Base-by-base conservation (phyloP, 148 eudicot genomes). In the Vaccinium myrtillus region DNA sequence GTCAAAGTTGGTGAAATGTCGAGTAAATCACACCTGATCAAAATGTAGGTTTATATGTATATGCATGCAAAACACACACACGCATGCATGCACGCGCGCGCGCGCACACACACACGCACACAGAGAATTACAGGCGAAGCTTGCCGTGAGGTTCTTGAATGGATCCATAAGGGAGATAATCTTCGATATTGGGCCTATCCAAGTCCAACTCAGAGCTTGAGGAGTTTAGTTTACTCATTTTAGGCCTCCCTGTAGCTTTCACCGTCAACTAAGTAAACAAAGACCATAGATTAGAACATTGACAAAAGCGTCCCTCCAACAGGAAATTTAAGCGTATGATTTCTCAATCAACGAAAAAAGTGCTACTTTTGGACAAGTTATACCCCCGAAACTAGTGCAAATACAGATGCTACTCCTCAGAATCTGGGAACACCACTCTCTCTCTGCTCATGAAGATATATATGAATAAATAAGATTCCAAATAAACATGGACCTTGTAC, bases 1-100 rank as follows among this genome's bases (percentile, higher is more conserved):
- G 96, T 97, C 8, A 97, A 86, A 58, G 93, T 87, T 49, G 99
- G 98, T 8, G 99, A 94, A 84, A 97, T 93, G 81, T 97, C 98
- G 59, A 97, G 91, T 92, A 97, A 87, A 91, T 97, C 98, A 61
- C 93, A 87, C 91, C 98, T 95, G 83, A 23, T 50, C 43, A 82
- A 79, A 79, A 67, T 70, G 15, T n/a, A 70, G 30, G 8, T 19
- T 21, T 13, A 49, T n/a, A 39, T 46, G 61, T 25, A 76, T 74
- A 49, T 0, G 8, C 5, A 81, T 6, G 70, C 6, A 78, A 10
- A 82, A 25, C 11, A 8, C 30, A 30, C 30, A 30, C 30, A 30
- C 30, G 1, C 30, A 30, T 1, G 1, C 30, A 30, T 1, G 1
- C 30, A 30, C 30, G 1, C 30, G 1, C 30, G 1, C 30, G 1